A percentile compares a stretch with the other conserved stretches of the same genome.
phyloP scores from a whole-genome alignment of 164 flowering plant species.

The Dillenia turbinata region DNA sequence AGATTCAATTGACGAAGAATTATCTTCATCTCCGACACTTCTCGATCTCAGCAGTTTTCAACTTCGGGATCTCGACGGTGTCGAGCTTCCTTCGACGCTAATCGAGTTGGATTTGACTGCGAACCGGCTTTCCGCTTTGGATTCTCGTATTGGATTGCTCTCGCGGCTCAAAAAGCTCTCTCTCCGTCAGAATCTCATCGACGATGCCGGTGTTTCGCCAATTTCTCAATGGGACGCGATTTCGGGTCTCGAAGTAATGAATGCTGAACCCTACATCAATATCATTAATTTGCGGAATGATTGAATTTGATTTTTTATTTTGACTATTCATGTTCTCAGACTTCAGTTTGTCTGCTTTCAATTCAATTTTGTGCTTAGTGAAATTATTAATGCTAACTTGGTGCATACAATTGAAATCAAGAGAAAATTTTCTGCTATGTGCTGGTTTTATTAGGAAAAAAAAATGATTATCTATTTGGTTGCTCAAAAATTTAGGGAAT shows the following conservation, averaged over 20 bases:
- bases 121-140: conserved; percentile 66
- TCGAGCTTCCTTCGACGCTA: conserved; percentile 60
- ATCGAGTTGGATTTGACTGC: conserved; percentile 83
- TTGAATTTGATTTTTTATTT: too few species aligned
- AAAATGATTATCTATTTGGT: too few species aligned
- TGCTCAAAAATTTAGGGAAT: too few species aligned
- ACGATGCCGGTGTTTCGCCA: conserved; percentile 57
- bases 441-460: too few species aligned
- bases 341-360: too few species aligned
- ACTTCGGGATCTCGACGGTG: conserved; percentile 73
- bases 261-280: not conserved
- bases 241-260: conserved; percentile 61
- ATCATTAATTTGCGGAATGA: too few species aligned
- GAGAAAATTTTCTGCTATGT: too few species aligned
- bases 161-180: conserved; percentile 80
- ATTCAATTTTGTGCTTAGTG: too few species aligned
- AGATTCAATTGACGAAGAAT: conserved; percentile 20
- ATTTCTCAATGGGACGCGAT: conserved; percentile 57
- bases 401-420: too few species aligned
- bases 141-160: conserved; percentile 67
- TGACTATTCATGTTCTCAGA: too few species aligned
- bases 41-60: conserved; percentile 90
- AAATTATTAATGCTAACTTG: too few species aligned
- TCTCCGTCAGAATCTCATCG: conserved; percentile 78
- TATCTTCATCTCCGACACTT: conserved; percentile 21